Evolutionary conservation across 805 yeast genomes (phyloP), one percentile per base, ranked within the genome.

Genomic region (Grigorovia yakushimaensis): DNA sequence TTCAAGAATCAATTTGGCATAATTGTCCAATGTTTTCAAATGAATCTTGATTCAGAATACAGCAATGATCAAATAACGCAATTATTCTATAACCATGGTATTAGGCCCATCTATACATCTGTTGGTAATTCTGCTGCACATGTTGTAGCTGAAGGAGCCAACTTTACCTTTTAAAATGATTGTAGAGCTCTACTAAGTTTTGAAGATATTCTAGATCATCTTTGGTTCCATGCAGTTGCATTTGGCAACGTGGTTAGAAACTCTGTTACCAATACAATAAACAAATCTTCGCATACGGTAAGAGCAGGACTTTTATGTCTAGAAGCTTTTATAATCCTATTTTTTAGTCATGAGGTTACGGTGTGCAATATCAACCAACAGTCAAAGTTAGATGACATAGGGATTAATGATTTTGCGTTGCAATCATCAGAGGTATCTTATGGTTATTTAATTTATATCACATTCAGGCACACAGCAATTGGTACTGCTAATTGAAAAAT

Each of bases 141-240:
- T 22, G 56, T 51, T n/a, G 42, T 51, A 11, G 53, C 53, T 27
- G 53, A 47, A 49, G 35, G 54, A 1, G 11, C 42, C 17, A 51
- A 51, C 39, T 37, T 46, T 4, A 46, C 51, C 1, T 41, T 51
- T 3, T 20, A 51, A 27, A 45, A 53, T 36, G 56, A 53, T 42
- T 51, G 53, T 44, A 43, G 53, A 4, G 45, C 54, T 1, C 17
- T 48, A 9, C 23, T 51, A 5, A 13, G 19, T 1, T 17, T 46
- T 8, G 43, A 42, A 4, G 18, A 46, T 8, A 17, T 51, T 33
- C 54, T 53, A 8, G 33, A 35, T 9, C 40, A 43, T 42, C 27
- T 49, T 27, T 47, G 53, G 54, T 51, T 43, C 24, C 38, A 46
- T 39, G 53, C 53, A 4, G 51, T 51, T 6, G 40, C 42, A 47